Base-by-base conservation (phyloP, 164 flowering plant genomes). In the Sextonia rubra region DNA sequence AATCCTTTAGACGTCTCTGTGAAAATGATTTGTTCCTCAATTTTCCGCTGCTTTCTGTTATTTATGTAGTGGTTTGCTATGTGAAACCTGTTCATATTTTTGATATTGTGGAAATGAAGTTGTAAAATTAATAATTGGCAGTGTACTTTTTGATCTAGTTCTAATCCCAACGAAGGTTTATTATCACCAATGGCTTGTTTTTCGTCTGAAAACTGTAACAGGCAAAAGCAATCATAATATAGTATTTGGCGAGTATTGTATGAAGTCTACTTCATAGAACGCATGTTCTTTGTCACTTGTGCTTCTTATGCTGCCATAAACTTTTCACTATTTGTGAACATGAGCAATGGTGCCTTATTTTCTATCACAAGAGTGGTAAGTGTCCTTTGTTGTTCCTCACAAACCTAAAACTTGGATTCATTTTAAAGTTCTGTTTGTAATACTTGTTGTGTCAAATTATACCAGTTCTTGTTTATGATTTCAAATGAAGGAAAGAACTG, bases 401-500 rank as follows among this genome's bases (percentile, higher is more conserved):
- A 58, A 58, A 58, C 61, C 61, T 18, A 58, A 58, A 58, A 58
- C 61, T 58, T n/a, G 61, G 44, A 58, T 58, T 58, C 61, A 58
- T 20, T 58, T 58, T 58, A 5, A 58, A 58, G 61, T 58, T 58
- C 61, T 58, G 3, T 58, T 58, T 23, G 5, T 58, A 58, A 23
- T 20, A 37, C 44, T 37, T 7, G 9, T 7, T 32, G 44, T 37
- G 44, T 37, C 11, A 37, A 37, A 37, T 37, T 37, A 37, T 37
- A 7, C 44, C 4, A 9, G 9, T 9, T 37, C 1, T 37, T 37
- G 44, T 1, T 37, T 7, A 37, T 37, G 44, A 37, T 7, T 37
- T 37, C 8, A 37, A 37, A 37, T 37, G 8, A 37, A 37, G 44
- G 44, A 37, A 37, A 37, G 8, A 37, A 9, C 44, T 37, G 44